These are phyloP conservation scores for Penicillium psychrofluorescens DNA, from an alignment of 495 filamentous ascomycete species.

Conservation along the genomic window DNA sequence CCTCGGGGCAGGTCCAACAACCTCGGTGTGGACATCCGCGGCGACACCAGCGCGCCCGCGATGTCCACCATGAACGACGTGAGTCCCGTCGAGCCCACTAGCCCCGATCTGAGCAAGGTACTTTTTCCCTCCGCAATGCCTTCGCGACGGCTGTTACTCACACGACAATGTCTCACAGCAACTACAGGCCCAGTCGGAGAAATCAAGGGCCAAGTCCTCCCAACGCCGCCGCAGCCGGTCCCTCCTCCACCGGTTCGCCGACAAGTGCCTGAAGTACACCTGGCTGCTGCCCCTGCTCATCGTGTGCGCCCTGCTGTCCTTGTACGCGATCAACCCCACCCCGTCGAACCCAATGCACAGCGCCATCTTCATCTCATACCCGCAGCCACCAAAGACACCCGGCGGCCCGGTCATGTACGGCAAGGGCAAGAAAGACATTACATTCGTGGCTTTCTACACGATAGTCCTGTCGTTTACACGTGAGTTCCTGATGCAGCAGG, in stretches of 20 bases:
- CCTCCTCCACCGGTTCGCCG: constrained; percentile 57
- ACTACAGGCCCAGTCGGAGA: constrained; percentile 10
- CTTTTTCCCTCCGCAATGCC: background rate
- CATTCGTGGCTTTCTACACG: constrained; percentile 86
- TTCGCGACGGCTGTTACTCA: background rate
- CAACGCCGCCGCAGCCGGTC: constrained; percentile 51
- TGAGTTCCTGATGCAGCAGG: constrained; percentile 92
- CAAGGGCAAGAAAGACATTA: constrained; percentile 78
- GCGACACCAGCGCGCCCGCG: constrained; percentile 45
- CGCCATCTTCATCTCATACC: constrained; percentile 93
- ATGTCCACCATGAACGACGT: constrained; percentile 46
- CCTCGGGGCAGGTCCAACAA: constrained; percentile 40
- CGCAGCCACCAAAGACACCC: constrained; percentile 49
- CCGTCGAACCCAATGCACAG: constrained; percentile 74
- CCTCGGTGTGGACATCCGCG: constrained; percentile 44
- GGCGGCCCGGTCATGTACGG: constrained; percentile 68
- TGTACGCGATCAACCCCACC: constrained; percentile 74
- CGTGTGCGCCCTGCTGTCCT: constrained; percentile 51
- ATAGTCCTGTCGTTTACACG: constrained; percentile 87
- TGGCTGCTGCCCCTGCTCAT: constrained; percentile 76
- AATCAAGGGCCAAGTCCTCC: constrained; percentile 26
- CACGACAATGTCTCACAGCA: no score
- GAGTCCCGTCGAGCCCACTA: constrained; percentile 35
- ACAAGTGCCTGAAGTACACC: constrained; percentile 63
- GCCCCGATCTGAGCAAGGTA: constrained; percentile 35